phyloP scores from a whole-genome alignment of 306 rosid species.

The Dryas octopetala region DNA sequence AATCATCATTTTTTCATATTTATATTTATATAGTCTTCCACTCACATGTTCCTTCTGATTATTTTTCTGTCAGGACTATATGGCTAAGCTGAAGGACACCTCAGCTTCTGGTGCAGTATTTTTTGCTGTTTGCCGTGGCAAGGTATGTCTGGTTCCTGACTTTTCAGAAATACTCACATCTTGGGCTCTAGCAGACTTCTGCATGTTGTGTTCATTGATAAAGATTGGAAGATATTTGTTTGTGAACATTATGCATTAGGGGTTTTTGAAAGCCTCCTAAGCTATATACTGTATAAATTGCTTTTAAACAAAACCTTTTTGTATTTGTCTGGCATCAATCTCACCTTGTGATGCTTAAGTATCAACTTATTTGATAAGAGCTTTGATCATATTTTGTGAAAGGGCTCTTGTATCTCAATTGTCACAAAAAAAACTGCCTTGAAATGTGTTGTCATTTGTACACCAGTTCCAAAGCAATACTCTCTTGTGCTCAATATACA shows the following conservation, averaged over 20 bases:
- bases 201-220: slow-evolving; percentile 13
- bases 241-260: background rate
- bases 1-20: slow-evolving; percentile 21
- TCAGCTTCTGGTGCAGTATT: slow-evolving; percentile 87
- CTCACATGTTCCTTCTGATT: slow-evolving; percentile 18
- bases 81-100: slow-evolving; percentile 73
- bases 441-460: background rate
- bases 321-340: background rate
- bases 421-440: background rate
- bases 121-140: slow-evolving; percentile 96
- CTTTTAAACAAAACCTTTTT: background rate
- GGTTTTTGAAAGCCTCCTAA: slow-evolving; percentile 6
- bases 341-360: background rate
- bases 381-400: slow-evolving; percentile 3
- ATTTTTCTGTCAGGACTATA: slow-evolving; percentile 69
- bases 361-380: background rate
- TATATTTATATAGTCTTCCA: slow-evolving; percentile 18
- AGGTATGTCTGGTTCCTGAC: slow-evolving; percentile 52
- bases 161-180: slow-evolving; percentile 9
- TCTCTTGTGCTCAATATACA: background rate
- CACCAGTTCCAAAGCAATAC: background rate
- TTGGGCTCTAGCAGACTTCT: slow-evolving; percentile 23
- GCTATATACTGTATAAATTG: background rate
- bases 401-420: background rate
- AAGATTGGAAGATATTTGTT: background rate